Evolutionary conservation across 768 basidiomycete species (phyloP).

Genomic region (Auricularia cornea): DNA sequence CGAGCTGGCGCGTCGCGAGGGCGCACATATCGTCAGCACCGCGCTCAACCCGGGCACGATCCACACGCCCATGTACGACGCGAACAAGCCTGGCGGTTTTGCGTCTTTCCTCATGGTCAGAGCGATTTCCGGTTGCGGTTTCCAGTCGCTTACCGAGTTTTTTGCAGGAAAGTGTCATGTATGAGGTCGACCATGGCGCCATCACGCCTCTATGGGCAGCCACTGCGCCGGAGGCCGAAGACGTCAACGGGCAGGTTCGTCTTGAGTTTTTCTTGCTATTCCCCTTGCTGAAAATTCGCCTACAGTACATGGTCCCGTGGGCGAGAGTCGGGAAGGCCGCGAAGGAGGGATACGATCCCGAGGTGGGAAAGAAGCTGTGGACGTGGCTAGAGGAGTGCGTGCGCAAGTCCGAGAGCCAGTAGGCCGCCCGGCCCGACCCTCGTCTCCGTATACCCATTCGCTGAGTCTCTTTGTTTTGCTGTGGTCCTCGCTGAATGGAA

Average conservation of each 20-base stretch:
- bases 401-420: too few species aligned
- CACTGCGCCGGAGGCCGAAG: conserved; percentile 23
- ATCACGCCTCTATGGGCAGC: conserved; percentile 32
- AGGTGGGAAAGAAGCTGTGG: conserved; percentile 32
- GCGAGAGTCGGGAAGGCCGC: conserved; percentile 21
- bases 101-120: too few species aligned
- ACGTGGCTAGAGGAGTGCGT: conserved; percentile 33
- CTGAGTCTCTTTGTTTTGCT: too few species aligned
- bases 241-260: conserved; percentile 30
- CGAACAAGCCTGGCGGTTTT: too few species aligned
- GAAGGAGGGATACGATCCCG: conserved; percentile 25
- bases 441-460: too few species aligned
- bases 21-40: background rate
- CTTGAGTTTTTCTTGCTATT: too few species aligned
- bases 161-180: too few species aligned
- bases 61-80: background rate
- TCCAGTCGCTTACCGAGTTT: too few species aligned
- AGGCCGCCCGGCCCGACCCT: too few species aligned
- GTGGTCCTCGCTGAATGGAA: too few species aligned
- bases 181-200: conserved; percentile 18
- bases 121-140: too few species aligned
- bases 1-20: conserved; percentile 1
- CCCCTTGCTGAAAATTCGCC: too few species aligned
- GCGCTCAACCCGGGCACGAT: background rate
- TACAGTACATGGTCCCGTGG: conserved; percentile 41